A percentile compares a stretch with the other conserved stretches of the same genome.
phyloP scores from a whole-genome alignment of 768 basidiomycete genomes.

The Mycena pura region DNA sequence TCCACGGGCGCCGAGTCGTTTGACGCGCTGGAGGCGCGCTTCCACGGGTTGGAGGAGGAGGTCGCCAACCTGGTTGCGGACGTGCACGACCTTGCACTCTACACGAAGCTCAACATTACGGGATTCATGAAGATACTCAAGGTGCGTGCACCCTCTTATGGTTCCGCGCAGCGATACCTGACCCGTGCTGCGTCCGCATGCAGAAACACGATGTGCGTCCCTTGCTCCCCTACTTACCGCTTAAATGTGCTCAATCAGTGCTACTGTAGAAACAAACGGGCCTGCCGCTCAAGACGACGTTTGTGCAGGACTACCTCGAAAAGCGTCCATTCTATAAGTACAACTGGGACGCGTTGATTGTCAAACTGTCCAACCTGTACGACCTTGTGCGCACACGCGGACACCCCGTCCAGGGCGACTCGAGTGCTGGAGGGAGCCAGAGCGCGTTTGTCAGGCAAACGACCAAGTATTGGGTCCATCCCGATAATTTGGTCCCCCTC shows the following conservation, averaged over 20 bases:
- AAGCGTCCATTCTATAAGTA: slow-evolving; percentile 96
- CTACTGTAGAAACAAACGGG: slow-evolving; percentile 92
- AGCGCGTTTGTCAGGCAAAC: slow-evolving; percentile 99
- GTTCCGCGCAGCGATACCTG: too few species aligned
- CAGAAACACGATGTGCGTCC: slow-evolving; percentile 90
- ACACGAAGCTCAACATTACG: slow-evolving; percentile 97
- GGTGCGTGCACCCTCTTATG: slow-evolving; percentile 51
- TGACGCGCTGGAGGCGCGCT: slow-evolving; percentile 84
- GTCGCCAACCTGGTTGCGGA: slow-evolving; percentile 94
- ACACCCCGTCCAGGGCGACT: slow-evolving; percentile 92
- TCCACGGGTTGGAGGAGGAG: slow-evolving; percentile 89
- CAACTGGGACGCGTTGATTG: slow-evolving; percentile 94
- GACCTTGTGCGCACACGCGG: slow-evolving; percentile 95
- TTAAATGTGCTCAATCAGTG: not conserved
- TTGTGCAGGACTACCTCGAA: slow-evolving; percentile 91
- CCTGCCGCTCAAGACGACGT: slow-evolving; percentile 80
- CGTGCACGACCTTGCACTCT: slow-evolving; percentile 87
- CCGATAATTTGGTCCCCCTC: slow-evolving; percentile 91
- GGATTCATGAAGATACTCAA: slow-evolving; percentile 99
- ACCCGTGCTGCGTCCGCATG: too few species aligned
- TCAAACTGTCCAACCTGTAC: slow-evolving; percentile 94
- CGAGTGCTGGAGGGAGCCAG: slow-evolving; percentile 92
- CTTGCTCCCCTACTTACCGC: not conserved
- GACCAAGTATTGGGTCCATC: slow-evolving; percentile 99
- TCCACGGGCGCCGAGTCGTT: slow-evolving; percentile 60